A percentile compares a stretch with the other conserved stretches of the same genome.
These are phyloP conservation scores for Phialemoniopsis sp. DNA, from an alignment of 2,329 filamentous ascomycete genomes.

Conservation along the genomic window DNA sequence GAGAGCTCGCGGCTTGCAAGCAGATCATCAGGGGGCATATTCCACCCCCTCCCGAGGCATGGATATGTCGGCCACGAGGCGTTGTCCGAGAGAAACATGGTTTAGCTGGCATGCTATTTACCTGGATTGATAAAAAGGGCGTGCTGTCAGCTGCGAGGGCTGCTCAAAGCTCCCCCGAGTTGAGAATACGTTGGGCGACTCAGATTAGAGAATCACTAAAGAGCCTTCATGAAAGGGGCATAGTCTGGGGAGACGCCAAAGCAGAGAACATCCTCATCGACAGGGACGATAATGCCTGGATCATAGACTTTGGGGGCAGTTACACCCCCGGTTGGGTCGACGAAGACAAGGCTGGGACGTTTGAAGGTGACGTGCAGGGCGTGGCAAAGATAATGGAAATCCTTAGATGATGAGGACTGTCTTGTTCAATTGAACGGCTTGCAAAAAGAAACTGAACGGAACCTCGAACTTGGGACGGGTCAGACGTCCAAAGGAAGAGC, in stretches of 20 bases:
- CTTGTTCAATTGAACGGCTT: no score
- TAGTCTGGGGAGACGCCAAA: conserved; percentile 23
- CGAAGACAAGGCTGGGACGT: conserved; percentile 12
- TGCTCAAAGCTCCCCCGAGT: not conserved
- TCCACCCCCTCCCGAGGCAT: conserved; percentile 1
- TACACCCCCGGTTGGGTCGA: conserved; percentile 21
- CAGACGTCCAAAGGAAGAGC: no score
- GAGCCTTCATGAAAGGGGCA: conserved; percentile 6
- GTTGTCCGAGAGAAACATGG: conserved; percentile 1
- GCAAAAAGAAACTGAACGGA: no score
- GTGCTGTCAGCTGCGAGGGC: conserved; percentile 1
- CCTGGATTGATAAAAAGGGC: conserved; percentile 3
- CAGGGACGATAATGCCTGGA: conserved; percentile 16
- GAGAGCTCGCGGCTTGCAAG: conserved; percentile 2
- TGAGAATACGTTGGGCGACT: conserved; percentile 7
- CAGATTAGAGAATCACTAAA: conserved; percentile 10
- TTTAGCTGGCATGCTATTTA: conserved; percentile 3
- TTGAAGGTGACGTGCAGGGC: conserved; percentile 16
- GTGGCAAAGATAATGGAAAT: conserved; percentile 5
- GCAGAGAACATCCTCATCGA: conserved; percentile 21
- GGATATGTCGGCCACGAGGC: conserved; percentile 2
- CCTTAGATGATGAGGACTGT: no score
- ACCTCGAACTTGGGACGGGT: no score
- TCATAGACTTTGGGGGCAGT: conserved; percentile 21
- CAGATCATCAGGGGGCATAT: conserved; percentile 2